Evolutionary conservation across 345 rosid species (phyloP).

Genomic region (Eutrema heterophyllum): DNA sequence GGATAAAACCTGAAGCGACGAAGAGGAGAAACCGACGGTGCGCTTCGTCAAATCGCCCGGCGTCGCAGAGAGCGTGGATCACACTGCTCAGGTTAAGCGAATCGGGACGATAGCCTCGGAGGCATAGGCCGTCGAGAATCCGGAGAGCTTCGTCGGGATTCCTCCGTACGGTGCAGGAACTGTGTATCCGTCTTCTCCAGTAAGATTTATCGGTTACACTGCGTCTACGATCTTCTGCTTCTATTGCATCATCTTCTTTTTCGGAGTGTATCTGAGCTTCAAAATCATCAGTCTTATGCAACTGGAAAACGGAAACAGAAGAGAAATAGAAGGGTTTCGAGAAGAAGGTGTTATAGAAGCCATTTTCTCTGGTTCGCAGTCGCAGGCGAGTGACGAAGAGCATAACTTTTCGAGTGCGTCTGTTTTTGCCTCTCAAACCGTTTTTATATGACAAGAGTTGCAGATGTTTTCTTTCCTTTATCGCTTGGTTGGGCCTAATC

Average conservation of each 20-base stretch:
- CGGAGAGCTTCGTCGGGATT: slow-evolving; percentile 53
- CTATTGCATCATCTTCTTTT: slow-evolving; percentile 19
- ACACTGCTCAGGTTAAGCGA: slow-evolving; percentile 62
- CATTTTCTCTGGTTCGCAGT: too few relatives aligned
- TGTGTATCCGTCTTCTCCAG: slow-evolving; percentile 58
- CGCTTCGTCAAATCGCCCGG: slow-evolving; percentile 58
- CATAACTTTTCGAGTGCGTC: slow-evolving; percentile 5
- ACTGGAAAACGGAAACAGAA: too few relatives aligned
- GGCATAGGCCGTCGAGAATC: slow-evolving; percentile 42
- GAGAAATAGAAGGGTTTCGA: too few relatives aligned
- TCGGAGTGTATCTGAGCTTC: background rate
- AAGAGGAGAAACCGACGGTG: slow-evolving; percentile 46
- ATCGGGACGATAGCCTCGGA: slow-evolving; percentile 49
- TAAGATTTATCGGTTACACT: slow-evolving; percentile 39
- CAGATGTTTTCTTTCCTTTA: background rate
- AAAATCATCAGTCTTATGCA: background rate
- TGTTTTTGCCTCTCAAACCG: background rate
- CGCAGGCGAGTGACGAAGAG: background rate
- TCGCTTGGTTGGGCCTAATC: background rate
- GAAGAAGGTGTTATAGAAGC: too few relatives aligned
- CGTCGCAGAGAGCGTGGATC: slow-evolving; percentile 67
- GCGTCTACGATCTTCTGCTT: slow-evolving; percentile 30
- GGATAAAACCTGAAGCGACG: slow-evolving; percentile 44
- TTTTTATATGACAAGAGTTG: background rate
- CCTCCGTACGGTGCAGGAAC: slow-evolving; percentile 38